Conservation (phyloP, 169 alveolate genomes). For the Plasmodium vivax region DNA sequence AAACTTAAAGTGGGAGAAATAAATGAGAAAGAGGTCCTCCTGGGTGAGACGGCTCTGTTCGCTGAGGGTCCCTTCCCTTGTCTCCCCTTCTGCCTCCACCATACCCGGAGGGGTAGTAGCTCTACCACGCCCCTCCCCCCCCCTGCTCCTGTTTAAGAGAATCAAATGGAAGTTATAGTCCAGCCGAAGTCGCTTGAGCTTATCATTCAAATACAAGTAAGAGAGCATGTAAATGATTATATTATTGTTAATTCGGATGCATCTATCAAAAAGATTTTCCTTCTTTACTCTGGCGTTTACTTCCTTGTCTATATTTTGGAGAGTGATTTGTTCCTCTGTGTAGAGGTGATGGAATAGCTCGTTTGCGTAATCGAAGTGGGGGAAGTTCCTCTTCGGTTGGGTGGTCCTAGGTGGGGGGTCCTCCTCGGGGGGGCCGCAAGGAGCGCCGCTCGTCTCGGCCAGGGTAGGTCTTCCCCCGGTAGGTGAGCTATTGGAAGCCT, state of each 20-base stretch:
- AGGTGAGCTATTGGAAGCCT: too few species aligned
- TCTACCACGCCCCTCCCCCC: not conserved
- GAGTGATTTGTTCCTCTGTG: constrained; percentile 5
- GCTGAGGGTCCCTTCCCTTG: not conserved
- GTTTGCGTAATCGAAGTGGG: not conserved
- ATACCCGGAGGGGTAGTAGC: not conserved
- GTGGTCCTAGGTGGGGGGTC: not conserved
- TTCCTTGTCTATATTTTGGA: constrained; percentile 14
- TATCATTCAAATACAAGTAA: constrained; percentile 49
- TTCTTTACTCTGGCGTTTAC: constrained; percentile 29
- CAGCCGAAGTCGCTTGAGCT: constrained; percentile 34
- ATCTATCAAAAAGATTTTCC: constrained; percentile 8
- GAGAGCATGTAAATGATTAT: constrained; percentile 42
- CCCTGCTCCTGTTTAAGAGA: not conserved
- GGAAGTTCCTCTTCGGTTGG: not conserved
- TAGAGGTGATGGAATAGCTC: constrained; percentile 7
- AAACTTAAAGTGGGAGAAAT: constrained; percentile 52
- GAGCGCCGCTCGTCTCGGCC: not conserved
- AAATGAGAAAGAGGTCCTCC: constrained; percentile 35
- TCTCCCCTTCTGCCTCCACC: not conserved
- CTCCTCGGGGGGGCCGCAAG: not conserved
- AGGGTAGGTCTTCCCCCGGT: not conserved
- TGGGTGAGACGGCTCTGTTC: not conserved
- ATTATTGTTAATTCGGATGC: constrained; percentile 8
- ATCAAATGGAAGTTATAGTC: constrained; percentile 35